phyloP scores from a whole-genome alignment of 2,329 filamentous ascomycete species.

The Arthroderma uncinatum region DNA sequence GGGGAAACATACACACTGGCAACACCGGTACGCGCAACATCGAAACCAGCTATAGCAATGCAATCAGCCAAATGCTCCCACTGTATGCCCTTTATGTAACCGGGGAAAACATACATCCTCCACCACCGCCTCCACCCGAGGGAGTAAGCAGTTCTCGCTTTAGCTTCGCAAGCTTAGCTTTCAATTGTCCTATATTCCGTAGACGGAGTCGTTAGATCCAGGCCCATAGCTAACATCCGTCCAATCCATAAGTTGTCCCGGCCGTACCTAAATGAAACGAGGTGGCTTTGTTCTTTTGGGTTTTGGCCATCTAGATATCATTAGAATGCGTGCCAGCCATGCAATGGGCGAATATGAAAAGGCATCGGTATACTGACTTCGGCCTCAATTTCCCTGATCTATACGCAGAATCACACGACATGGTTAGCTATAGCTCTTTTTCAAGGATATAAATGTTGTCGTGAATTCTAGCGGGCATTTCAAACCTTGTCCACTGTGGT shows the following conservation, averaged over 20 bases:
- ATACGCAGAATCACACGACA: constrained; percentile 27
- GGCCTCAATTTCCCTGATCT: constrained; percentile 95
- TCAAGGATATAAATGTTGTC: neutral
- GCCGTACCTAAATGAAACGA: constrained; percentile 70
- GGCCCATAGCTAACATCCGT: neutral
- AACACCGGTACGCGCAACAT: constrained; percentile 94
- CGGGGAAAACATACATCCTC: constrained; percentile 42
- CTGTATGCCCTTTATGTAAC: neutral
- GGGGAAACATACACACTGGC: constrained; percentile 60
- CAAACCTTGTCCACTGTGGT: constrained; percentile 92
- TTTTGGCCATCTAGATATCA: constrained; percentile 66
- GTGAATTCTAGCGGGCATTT: constrained; percentile 8
- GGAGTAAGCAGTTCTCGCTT: constrained; percentile 93
- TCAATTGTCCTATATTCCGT: constrained; percentile 56
- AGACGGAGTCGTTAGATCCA: neutral
- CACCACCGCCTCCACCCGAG: constrained; percentile 65
- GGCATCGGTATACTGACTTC: constrained; percentile 52
- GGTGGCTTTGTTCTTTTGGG: constrained; percentile 94
- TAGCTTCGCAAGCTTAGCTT: constrained; percentile 95
- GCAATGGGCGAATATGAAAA: neutral
- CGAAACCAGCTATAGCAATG: constrained; percentile 59
- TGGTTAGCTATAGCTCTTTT: constrained; percentile 10
- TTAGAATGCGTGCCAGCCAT: constrained; percentile 14
- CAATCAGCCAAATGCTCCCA: neutral
- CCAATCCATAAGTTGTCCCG: neutral